A percentile compares a stretch with the other conserved stretches of the same genome.
Evolutionary conservation across 73 alveolate species (phyloP).

Genomic region (Tetrahymena thermophila): DNA sequence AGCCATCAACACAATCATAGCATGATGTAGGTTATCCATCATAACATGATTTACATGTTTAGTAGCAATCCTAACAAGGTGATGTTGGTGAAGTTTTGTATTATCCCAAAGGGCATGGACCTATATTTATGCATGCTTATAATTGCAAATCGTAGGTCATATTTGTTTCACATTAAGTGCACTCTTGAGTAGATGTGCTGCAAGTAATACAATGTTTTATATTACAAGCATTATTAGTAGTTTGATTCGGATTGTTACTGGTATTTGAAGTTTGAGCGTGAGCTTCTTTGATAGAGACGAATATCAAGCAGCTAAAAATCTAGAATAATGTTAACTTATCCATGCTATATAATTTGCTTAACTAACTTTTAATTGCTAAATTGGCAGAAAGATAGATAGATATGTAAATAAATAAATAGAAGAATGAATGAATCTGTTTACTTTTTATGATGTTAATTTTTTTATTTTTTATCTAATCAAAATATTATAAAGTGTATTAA

Average conservation of each 20-base stretch:
- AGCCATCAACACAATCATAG: neutral
- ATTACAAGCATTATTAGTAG: neutral
- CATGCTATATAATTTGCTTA: neutral
- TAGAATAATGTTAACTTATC: neutral
- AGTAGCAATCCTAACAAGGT: neutral
- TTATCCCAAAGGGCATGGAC: neutral
- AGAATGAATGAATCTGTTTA: too few relatives aligned
- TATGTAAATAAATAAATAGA: too few relatives aligned
- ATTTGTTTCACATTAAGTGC: neutral
- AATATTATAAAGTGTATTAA: too few relatives aligned
- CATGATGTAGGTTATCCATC: neutral
- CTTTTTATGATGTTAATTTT: too few relatives aligned
- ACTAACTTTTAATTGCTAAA: neutral
- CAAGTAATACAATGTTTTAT: neutral
- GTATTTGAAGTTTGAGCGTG: neutral
- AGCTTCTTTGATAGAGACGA: neutral
- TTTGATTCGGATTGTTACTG: neutral
- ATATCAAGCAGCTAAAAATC: neutral
- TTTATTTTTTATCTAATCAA: too few relatives aligned
- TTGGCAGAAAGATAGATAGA: too few relatives aligned
- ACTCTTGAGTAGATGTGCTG: neutral
- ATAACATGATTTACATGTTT: neutral
- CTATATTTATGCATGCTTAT: neutral
- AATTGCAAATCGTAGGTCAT: neutral
- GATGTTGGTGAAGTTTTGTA: neutral